Conservation (phyloP, 2,329 filamentous ascomycete species). For the Xylariaceae sp. region DNA sequence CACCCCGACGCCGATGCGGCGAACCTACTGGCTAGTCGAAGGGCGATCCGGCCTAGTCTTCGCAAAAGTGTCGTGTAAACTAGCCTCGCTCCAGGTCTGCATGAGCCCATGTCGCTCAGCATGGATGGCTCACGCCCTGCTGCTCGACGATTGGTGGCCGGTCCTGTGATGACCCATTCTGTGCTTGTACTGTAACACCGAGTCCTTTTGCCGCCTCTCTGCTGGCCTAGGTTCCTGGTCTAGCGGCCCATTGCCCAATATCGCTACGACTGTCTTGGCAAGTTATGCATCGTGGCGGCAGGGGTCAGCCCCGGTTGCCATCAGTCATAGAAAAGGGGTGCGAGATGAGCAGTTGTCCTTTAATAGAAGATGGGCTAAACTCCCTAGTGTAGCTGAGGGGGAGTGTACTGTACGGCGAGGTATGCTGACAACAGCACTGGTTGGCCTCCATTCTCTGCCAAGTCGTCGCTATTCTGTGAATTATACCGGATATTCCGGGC, state of each 20-base stretch:
- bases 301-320: constrained; percentile 4
- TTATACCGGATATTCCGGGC: background rate
- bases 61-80: background rate
- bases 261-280: constrained; percentile 11
- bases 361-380: constrained; percentile 5
- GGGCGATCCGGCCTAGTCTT: background rate
- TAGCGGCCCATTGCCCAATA: background rate
- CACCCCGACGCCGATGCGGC: constrained; percentile 9
- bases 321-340: constrained; percentile 15
- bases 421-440: background rate
- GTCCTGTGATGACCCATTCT: constrained; percentile 5
- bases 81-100: constrained; percentile 4
- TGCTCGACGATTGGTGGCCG: constrained; percentile 9
- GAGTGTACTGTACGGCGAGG: no score
- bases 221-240: background rate
- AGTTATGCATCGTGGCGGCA: constrained; percentile 5
- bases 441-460: background rate
- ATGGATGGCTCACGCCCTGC: background rate
- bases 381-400: background rate
- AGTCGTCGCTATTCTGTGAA: background rate
- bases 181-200: background rate
- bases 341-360: constrained; percentile 13
- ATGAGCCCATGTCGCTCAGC: constrained; percentile 1
- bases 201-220: constrained; percentile 10
- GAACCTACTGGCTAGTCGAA: background rate